Base-by-base conservation (phyloP, 1,284 basidiomycete genomes). In the Sanguinoderma infundibulare region DNA sequence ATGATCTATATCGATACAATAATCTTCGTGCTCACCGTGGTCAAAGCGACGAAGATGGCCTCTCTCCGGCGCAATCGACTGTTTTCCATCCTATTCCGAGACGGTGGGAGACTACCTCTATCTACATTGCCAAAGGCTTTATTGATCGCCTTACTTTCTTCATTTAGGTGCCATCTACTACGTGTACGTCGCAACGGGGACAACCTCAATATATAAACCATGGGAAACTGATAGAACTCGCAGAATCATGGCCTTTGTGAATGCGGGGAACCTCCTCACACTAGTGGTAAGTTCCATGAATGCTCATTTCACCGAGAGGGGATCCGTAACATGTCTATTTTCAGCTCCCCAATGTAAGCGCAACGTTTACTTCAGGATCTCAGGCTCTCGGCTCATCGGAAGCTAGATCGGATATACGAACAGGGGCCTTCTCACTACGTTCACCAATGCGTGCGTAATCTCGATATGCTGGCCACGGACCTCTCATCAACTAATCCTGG, bases 381-480 rank as follows among this genome's bases (percentile, higher is more conserved):
- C 38, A 17, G 10, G 17, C 38, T 39, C n/a, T n/a, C n/a, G n/a
- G n/a, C n/a, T n/a, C n/a, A n/a, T 17, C 38, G 10, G n/a, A n/a
- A 14, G 5, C 14, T 39, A 58, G 60, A 59, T 61, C 20, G 44
- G 34, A 30, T 52, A 56, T 38, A 36, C 49, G 30, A 39, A 46
- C 40, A 52, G 62, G 46, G 67, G 65, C 1, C 30, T 65, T 5
- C 56, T 55, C 2, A 63, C 65, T 3, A 68, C 65, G 1, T 22
- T 70, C 36, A 67, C 69, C 3, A 72, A 72, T 44, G 66, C 64
- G 70, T 72, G 54, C 34, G 70, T 67, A n/a, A n/a, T 26, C 7
- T 30, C 12, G 30, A 10, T n/a, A n/a, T n/a, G n/a, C n/a, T n/a
- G n/a, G n/a, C n/a, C n/a, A n/a, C n/a, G n/a, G n/a, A n/a, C n/a